Percentiles rank a stretch among this genome's conserved stretches.
These are phyloP conservation scores for Nannochloris sp. DNA, from an alignment of 139 green algal species.

Conservation along the genomic window DNA sequence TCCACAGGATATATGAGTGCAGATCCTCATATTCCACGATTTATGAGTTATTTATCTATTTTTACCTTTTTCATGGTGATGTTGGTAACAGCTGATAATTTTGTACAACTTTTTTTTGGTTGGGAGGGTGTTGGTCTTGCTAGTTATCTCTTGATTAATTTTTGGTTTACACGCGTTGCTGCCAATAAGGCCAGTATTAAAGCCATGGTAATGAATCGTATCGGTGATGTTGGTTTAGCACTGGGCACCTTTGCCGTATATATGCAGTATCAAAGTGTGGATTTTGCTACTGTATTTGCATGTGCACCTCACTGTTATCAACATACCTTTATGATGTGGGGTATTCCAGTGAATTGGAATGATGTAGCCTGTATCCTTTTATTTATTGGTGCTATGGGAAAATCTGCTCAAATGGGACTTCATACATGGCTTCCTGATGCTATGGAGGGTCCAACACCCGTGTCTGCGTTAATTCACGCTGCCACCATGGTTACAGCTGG, in stretches of 20 bases:
- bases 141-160: slow-evolving; percentile 62
- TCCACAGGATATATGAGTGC: slow-evolving; percentile 47
- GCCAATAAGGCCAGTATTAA: slow-evolving; percentile 51
- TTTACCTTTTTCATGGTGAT: slow-evolving; percentile 57
- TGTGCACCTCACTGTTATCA: slow-evolving; percentile 19
- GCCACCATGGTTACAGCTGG: slow-evolving; percentile 63
- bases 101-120: slow-evolving; percentile 56
- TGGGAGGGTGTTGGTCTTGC: slow-evolving; percentile 61
- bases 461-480: slow-evolving; percentile 60
- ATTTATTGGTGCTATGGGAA: slow-evolving; percentile 53
- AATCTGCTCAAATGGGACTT: slow-evolving; percentile 59
- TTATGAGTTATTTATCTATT: slow-evolving; percentile 48
- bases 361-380: slow-evolving; percentile 40
- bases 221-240: slow-evolving; percentile 50
- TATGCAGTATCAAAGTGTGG: slow-evolving; percentile 32
- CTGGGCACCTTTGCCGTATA: slow-evolving; percentile 45
- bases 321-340: slow-evolving; percentile 31
- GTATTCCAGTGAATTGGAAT: slow-evolving; percentile 26
- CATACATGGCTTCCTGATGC: slow-evolving; percentile 61
- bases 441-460: slow-evolving; percentile 64
- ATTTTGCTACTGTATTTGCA: slow-evolving; percentile 40
- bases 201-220: slow-evolving; percentile 52
- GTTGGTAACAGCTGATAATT: slow-evolving; percentile 46
- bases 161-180: slow-evolving; percentile 57
- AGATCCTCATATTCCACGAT: slow-evolving; percentile 50